Evolutionary conservation across 345 rosid genomes (phyloP).

Genomic region (Gossypium bickii): DNA sequence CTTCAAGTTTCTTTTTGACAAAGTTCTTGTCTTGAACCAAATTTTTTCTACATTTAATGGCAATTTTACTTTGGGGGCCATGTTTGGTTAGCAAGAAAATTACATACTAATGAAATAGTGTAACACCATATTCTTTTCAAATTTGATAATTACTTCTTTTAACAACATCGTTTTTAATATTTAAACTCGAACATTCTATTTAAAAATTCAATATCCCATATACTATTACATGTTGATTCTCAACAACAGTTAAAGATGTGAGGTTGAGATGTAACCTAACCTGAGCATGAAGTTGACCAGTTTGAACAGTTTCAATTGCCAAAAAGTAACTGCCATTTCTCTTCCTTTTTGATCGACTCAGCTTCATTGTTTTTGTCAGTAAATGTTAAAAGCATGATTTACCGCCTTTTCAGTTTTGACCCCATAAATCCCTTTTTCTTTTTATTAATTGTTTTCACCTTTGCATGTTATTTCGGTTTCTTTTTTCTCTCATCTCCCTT

Average conservation of each 20-base stretch:
- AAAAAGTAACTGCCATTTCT: not conserved
- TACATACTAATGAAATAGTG: not conserved
- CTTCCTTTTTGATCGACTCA: not conserved
- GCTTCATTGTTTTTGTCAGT: not conserved
- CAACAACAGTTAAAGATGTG: too few relatives aligned
- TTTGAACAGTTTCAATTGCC: not conserved
- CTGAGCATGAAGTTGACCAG: not conserved
- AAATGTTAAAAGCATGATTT: conserved; percentile 7
- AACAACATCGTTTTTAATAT: too few relatives aligned
- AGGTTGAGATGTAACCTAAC: not conserved
- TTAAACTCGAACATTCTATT: fast-evolving
- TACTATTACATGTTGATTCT: too few relatives aligned
- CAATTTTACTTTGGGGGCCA: not conserved
- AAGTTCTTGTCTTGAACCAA: too few relatives aligned
- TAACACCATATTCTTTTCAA: not conserved
- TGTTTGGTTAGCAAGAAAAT: not conserved
- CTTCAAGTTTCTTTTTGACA: too few relatives aligned
- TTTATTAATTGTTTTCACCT: not conserved
- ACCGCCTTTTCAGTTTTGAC: not conserved
- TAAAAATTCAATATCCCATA: too few relatives aligned
- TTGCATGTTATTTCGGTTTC: conserved; percentile 2
- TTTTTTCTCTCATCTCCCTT: not conserved
- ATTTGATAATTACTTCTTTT: fast-evolving
- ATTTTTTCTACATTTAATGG: not conserved
- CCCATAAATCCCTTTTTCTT: too few relatives aligned